Percentiles rank a stretch among this genome's conserved stretches.
Conservation (phyloP, 257 asterid genomes). For the Solanum dulcamara region DNA sequence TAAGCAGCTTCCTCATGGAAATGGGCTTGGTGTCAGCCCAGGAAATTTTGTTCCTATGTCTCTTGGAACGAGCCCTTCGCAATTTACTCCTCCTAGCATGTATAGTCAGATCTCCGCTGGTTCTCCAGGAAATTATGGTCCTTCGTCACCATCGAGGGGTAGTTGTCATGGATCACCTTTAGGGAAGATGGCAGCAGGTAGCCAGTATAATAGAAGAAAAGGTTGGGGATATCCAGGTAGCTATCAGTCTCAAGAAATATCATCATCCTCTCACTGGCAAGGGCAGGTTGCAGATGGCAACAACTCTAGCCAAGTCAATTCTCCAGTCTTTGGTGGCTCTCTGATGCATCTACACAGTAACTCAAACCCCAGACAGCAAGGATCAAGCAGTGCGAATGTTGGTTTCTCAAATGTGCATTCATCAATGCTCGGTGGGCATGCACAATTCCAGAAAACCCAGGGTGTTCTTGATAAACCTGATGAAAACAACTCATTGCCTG, state of each 20-base stretch:
- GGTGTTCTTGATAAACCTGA: constrained; percentile 53
- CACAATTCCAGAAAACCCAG: constrained; percentile 32
- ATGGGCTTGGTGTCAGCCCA: constrained; percentile 88
- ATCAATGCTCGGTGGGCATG: constrained; percentile 15
- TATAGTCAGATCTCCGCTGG: constrained; percentile 61
- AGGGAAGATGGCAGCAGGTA: constrained; percentile 70
- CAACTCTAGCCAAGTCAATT: constrained; percentile 32
- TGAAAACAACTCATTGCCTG: constrained; percentile 67
- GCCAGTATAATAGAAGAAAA: constrained; percentile 75
- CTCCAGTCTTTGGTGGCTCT: constrained; percentile 42
- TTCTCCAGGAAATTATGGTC: constrained; percentile 95
- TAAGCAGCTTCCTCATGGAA: constrained; percentile 56
- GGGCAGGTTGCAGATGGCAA: constrained; percentile 46
- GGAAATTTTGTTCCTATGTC: constrained; percentile 87
- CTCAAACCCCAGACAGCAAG: constrained; percentile 55
- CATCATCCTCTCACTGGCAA: constrained; percentile 47
- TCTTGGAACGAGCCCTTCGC: constrained; percentile 98
- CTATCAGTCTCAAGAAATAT: constrained; percentile 52
- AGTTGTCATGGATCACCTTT: constrained; percentile 81
- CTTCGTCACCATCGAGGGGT: constrained; percentile 89
- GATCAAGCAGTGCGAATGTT: constrained; percentile 38
- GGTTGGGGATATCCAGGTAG: constrained; percentile 56
- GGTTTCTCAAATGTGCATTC: constrained; percentile 43
- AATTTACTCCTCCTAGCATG: constrained; percentile 85
- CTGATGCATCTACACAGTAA: constrained; percentile 48